Evolutionary conservation across 1,284 basidiomycete genomes (phyloP), one percentile per base, ranked within the genome.

Genomic region (Fomes fomentarius): DNA sequence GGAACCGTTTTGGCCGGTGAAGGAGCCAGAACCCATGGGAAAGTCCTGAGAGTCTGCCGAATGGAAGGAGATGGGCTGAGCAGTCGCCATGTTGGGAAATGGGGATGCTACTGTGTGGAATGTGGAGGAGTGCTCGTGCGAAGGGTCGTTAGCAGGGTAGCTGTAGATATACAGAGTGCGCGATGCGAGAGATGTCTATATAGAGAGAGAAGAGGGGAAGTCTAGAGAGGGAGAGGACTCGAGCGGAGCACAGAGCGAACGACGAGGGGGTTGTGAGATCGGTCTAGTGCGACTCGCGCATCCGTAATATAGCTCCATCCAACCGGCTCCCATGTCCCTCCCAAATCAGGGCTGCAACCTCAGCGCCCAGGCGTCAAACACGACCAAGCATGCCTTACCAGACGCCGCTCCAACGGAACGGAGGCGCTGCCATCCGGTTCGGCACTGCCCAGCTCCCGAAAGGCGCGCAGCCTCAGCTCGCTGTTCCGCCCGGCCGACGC

Each of bases 21-120:
- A 84, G 0, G 82, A 84, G 62, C 80, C 77, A 62, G 70, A 69
- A 52, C 69, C 62, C 74, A 79, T 79, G 22, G 62, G 38, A 56
- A 70, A 67, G 67, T 78, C 75, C 42, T 63, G 50, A 39, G 65
- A 56, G 43, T 66, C 59, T 50, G 63, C 49, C 26, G 64, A 19
- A 47, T 64, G 58, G 56, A 69, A 69, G 53, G 66, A 61, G 71
- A 87, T 88, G 64, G 85, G 85, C 60, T 85, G 82, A 12, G 84
- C 77, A 28, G 72, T 63, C 50, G 71, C 66, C 74, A 77, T 78
- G 51, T 47, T 44, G 41, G 60, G 52, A 37, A 51, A 59, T 25
- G 40, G 33, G 14, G 42, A 40, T 38, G 47, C 12, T 49, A 42
- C 30, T 47, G 33, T 37, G 49, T 46, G 28, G 56, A 45, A 39